These are phyloP conservation scores for Postia placenta DNA, from an alignment of 768 basidiomycete species.

Conservation along the genomic window DNA sequence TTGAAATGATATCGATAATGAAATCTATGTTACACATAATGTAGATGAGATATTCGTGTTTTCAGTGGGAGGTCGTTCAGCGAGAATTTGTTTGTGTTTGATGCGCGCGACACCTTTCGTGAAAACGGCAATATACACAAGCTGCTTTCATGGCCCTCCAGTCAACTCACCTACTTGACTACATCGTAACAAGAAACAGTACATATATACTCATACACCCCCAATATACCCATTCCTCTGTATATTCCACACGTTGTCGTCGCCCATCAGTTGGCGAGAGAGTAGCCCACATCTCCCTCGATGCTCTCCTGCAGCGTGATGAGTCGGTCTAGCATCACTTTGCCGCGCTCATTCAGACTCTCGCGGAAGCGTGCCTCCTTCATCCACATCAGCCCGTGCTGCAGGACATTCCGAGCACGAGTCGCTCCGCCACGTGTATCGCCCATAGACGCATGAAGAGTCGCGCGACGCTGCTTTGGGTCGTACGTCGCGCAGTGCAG, in stretches of 20 bases:
- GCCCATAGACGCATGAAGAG: constrained; percentile 67
- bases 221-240: neutral
- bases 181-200: too few relatives aligned
- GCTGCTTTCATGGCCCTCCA: too few relatives aligned
- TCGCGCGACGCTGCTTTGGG: constrained; percentile 43
- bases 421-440: constrained; percentile 52
- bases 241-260: too few relatives aligned
- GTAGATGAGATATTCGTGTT: too few relatives aligned
- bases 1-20: too few relatives aligned
- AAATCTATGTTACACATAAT: too few relatives aligned
- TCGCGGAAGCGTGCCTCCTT: constrained; percentile 41
- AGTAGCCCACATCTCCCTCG: constrained; percentile 45
- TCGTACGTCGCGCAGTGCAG: constrained; percentile 69
- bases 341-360: constrained; percentile 39
- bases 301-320: constrained; percentile 43
- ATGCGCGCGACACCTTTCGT: too few relatives aligned
- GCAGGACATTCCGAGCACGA: constrained; percentile 68
- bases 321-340: constrained; percentile 54
- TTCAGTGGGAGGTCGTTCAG: too few relatives aligned
- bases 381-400: constrained; percentile 74
- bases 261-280: constrained; percentile 28
- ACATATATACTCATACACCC: neutral
- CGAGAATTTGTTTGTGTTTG: too few relatives aligned
- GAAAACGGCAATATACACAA: too few relatives aligned
- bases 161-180: too few relatives aligned